phyloP scores from a whole-genome alignment of 371 early-diverging fungal species.

The Syncephalis plumigaleata region DNA sequence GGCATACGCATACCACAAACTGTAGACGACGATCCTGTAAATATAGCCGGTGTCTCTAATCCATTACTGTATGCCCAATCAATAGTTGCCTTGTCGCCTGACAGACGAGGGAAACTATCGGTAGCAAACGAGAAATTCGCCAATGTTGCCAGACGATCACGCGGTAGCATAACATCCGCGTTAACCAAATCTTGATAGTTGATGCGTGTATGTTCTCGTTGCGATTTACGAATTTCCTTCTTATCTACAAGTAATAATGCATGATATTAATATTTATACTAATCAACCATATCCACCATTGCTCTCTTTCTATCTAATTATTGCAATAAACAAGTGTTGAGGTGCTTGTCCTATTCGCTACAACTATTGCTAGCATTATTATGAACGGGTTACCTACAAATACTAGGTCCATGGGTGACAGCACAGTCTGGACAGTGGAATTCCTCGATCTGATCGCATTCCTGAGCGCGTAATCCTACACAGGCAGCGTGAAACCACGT shows the following conservation, averaged over 20 bases:
- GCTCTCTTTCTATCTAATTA: background rate
- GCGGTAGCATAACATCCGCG: slow-evolving; percentile 39
- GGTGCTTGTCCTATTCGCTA: background rate
- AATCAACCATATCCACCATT: background rate
- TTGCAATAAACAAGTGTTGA: background rate
- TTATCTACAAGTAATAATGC: slow-evolving; percentile 7
- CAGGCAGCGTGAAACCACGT: slow-evolving; percentile 51
- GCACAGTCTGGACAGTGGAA: slow-evolving; percentile 46
- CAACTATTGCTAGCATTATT: background rate
- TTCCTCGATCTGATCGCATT: slow-evolving; percentile 35
- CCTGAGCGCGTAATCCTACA: slow-evolving; percentile 25
- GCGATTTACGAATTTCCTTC: slow-evolving; percentile 30
- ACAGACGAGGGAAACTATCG: slow-evolving; percentile 32
- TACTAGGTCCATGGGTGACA: slow-evolving; percentile 33
- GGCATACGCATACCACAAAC: slow-evolving; percentile 80
- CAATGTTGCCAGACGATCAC: slow-evolving; percentile 21
- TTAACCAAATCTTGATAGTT: slow-evolving; percentile 57
- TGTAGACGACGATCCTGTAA: slow-evolving; percentile 25
- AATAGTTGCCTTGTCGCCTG: slow-evolving; percentile 29
- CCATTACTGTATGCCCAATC: slow-evolving; percentile 34
- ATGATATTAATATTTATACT: background rate
- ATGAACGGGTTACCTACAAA: slow-evolving; percentile 19
- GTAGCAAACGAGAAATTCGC: slow-evolving; percentile 27
- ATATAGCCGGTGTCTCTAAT: slow-evolving; percentile 37
- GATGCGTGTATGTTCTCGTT: slow-evolving; percentile 27